phyloP scores from a whole-genome alignment of 2,329 filamentous ascomycete genomes.

The Teratosphaeria zuluensis region DNA sequence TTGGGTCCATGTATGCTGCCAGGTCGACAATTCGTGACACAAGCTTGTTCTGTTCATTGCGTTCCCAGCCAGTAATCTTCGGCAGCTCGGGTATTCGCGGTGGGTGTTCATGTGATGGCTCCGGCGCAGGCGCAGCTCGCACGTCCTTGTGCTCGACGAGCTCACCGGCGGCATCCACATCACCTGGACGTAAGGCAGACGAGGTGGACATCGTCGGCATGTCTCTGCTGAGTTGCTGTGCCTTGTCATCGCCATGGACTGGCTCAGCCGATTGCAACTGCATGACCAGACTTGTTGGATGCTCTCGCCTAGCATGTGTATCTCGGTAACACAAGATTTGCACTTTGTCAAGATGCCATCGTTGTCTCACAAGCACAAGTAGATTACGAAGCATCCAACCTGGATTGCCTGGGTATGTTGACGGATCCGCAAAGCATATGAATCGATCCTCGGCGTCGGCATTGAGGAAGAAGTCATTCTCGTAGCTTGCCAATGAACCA shows the following conservation, averaged over 20 bases:
- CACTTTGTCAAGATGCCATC: conserved; percentile 65
- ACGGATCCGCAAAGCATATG: conserved; percentile 83
- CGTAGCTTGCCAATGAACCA: conserved; percentile 65
- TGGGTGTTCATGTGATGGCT: conserved; percentile 10
- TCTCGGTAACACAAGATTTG: conserved; percentile 90
- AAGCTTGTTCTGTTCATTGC: conserved; percentile 68
- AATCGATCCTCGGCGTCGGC: conserved; percentile 65
- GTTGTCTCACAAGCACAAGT: conserved; percentile 70
- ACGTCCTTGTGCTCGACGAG: conserved; percentile 16
- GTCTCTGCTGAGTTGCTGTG: conserved; percentile 13
- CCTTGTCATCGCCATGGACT: conserved; percentile 16
- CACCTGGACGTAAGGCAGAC: conserved; percentile 18
- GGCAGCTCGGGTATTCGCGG: conserved; percentile 38
- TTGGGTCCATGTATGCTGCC: conserved; percentile 87
- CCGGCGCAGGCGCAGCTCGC: conserved; percentile 2
- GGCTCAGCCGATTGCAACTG: conserved; percentile 48
- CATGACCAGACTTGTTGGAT: conserved; percentile 72
- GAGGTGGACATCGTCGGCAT: conserved; percentile 17
- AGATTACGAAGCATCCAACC: conserved; percentile 92
- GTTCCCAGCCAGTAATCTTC: conserved; percentile 92
- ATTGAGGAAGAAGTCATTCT: conserved; percentile 76
- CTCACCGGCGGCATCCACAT: conserved; percentile 23
- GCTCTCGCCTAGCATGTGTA: conserved; percentile 64
- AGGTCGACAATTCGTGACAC: conserved; percentile 70
- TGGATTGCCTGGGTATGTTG: conserved; percentile 76